Base-by-base conservation (phyloP, 768 basidiomycete species). In the Kwoniella sp. region DNA sequence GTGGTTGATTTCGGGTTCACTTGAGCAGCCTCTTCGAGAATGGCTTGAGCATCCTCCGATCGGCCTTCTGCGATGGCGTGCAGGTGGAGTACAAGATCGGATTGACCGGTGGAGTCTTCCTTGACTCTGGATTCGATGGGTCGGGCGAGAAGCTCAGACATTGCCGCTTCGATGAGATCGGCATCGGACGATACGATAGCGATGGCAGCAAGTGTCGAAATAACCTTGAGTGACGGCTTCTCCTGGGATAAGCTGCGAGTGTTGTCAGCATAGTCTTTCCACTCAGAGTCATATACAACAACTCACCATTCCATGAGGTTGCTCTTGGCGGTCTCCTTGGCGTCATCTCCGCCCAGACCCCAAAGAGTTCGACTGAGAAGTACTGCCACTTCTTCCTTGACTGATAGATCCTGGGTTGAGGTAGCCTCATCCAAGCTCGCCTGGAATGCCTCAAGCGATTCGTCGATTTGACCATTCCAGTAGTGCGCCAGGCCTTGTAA, bases 201-300 rank as follows among this genome's bases (percentile, higher is more conserved):
- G 86, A 96, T 92, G n/a, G 89, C 90, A 0, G 90, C 90, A 1
- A 97, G 84, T 0, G 88, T 85, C 50, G 88, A 90, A 77, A 95
- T 89, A 1, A 91, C 91, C 58, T 85, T 83, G 54, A 92, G 76
- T 72, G 93, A 91, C 65, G 88, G 88, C 0, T 88, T 85, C 74
- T 95, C 90, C 25, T 83, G 79, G 0, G 88, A 83, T 67, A 96
- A 88, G 71, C 93, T 95, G 68, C 22, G 52, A 33, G 24, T 46
- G 30, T 26, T 46, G 15, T 53, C 15, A 33, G 57, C 12, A 2
- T n/a, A 25, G n/a, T 2, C 8, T 1, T 17, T 15, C 33, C 1
- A 22, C 19, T 3, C 53, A 60, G 29, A 47, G 12, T 19, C 13
- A n/a, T 4, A 13, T 44, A 7, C 37, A 21, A 49, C 24, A 7